These are phyloP conservation scores for Rhodotorula sphaerocarpa DNA, from an alignment of 768 basidiomycete species.

Conservation along the genomic window DNA sequence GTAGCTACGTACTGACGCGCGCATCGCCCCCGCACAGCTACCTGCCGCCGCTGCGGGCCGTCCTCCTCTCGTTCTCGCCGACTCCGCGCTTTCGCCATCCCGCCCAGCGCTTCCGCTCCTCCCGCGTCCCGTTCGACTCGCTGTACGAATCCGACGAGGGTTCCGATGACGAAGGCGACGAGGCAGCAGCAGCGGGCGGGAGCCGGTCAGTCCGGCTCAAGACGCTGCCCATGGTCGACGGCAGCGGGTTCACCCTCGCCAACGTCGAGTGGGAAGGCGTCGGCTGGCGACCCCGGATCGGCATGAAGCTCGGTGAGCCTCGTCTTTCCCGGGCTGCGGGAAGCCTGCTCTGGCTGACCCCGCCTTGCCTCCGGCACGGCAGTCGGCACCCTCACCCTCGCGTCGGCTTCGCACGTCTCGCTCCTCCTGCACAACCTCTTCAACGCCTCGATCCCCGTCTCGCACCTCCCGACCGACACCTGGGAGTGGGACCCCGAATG, in stretches of 20 bases:
- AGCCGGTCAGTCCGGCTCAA: slow-evolving; percentile 12
- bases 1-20: not conserved
- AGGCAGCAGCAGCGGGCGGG: not conserved
- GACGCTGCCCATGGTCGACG: slow-evolving; percentile 41
- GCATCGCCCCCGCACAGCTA: slow-evolving; percentile 40
- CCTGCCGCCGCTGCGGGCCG: slow-evolving; percentile 44
- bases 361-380: not conserved
- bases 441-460: slow-evolving; percentile 48
- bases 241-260: slow-evolving; percentile 45
- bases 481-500: slow-evolving; percentile 44
- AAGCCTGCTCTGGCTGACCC: not conserved
- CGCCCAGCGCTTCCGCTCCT: slow-evolving; percentile 15
- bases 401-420: slow-evolving; percentile 48
- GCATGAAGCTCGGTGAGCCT: slow-evolving; percentile 43
- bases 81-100: slow-evolving; percentile 39
- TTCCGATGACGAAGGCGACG: slow-evolving; percentile 1
- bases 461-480: slow-evolving; percentile 44
- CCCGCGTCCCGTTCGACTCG: not conserved
- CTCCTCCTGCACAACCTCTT: slow-evolving; percentile 48
- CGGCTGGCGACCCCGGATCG: slow-evolving; percentile 46
- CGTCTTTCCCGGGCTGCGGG: not conserved
- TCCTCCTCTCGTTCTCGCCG: slow-evolving; percentile 45
- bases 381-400: slow-evolving; percentile 47
- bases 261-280: slow-evolving; percentile 44
- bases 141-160: not conserved